Conservation (phyloP, 202 grass and related monocot species). For the Panicum hallii region DNA sequence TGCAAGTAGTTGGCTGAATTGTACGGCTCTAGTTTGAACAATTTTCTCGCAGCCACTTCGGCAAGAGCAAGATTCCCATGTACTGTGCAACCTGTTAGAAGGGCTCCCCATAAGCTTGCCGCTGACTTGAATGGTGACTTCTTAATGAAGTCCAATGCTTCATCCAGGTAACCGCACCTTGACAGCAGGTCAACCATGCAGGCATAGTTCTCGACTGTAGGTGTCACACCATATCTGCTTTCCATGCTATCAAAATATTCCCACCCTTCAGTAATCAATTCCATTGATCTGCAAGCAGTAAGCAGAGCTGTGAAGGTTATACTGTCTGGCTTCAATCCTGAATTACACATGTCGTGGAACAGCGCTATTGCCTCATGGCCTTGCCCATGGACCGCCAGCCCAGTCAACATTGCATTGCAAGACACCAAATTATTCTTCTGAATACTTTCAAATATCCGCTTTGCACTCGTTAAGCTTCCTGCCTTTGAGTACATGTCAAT, state of each 20-base stretch:
- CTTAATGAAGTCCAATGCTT: constrained; percentile 74
- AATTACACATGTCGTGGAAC: constrained; percentile 67
- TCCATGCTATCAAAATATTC: constrained; percentile 79
- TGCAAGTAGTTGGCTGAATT: constrained; percentile 83
- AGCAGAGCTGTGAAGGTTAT: constrained; percentile 86
- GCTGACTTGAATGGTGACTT: constrained; percentile 56
- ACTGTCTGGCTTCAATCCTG: constrained; percentile 66
- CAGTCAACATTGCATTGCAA: constrained; percentile 88
- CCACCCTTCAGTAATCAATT: constrained; percentile 73
- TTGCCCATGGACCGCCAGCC: constrained; percentile 66
- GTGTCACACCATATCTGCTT: constrained; percentile 55
- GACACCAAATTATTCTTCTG: constrained; percentile 70
- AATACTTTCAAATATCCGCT: constrained; percentile 54
- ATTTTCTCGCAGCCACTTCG: constrained; percentile 61
- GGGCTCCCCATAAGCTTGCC: constrained; percentile 72
- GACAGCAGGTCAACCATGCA: constrained; percentile 95
- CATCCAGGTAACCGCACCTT: constrained; percentile 77
- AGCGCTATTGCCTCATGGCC: constrained; percentile 54
- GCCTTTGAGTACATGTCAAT: constrained; percentile 82
- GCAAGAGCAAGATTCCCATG: constrained; percentile 76
- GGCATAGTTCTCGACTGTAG: constrained; percentile 70
- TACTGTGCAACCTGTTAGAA: constrained; percentile 66
- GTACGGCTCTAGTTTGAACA: constrained; percentile 75
- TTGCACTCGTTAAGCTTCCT: constrained; percentile 60
- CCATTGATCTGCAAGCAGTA: constrained; percentile 79